Evolutionary conservation across 2,329 filamentous ascomycete genomes (phyloP).

Genomic region (Scedosporium minutisporum): DNA sequence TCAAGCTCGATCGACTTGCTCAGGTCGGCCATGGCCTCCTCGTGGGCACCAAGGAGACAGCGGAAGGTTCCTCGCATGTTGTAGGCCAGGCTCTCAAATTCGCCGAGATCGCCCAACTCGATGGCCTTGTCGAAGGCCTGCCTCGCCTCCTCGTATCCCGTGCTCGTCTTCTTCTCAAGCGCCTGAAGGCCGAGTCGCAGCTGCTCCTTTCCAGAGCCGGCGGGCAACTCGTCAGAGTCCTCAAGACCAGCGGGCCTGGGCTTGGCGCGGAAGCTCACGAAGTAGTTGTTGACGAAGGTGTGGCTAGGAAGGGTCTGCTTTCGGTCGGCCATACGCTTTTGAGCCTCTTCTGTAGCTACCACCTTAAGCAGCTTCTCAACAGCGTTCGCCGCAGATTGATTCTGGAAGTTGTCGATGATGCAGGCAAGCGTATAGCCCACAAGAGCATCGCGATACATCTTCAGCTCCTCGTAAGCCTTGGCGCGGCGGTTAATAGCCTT

Average conservation of each 20-base stretch:
- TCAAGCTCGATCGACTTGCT: conserved; percentile 90
- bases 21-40: conserved; percentile 72
- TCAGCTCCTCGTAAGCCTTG: conserved; percentile 90
- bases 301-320: conserved; percentile 82
- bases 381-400: conserved; percentile 75
- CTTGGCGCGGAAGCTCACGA: conserved; percentile 91
- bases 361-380: conserved; percentile 94
- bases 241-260: conserved; percentile 72
- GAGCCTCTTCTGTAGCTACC: conserved; percentile 89
- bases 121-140: conserved; percentile 80
- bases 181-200: conserved; percentile 73
- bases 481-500: conserved; percentile 95
- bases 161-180: conserved; percentile 76
- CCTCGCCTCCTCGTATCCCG: conserved; percentile 84
- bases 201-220: conserved; percentile 74
- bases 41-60: conserved; percentile 82
- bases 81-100: conserved; percentile 83
- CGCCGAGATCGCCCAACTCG: conserved; percentile 67
- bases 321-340: conserved; percentile 80
- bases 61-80: conserved; percentile 96
- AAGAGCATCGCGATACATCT: conserved; percentile 84
- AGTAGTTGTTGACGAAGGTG: conserved; percentile 96
- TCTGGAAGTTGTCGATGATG: conserved; percentile 97
- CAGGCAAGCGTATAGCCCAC: conserved; percentile 98
- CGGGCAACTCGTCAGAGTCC: conserved; percentile 65